Conservation (phyloP, 306 rosid species). For the Sophora flavescens region DNA sequence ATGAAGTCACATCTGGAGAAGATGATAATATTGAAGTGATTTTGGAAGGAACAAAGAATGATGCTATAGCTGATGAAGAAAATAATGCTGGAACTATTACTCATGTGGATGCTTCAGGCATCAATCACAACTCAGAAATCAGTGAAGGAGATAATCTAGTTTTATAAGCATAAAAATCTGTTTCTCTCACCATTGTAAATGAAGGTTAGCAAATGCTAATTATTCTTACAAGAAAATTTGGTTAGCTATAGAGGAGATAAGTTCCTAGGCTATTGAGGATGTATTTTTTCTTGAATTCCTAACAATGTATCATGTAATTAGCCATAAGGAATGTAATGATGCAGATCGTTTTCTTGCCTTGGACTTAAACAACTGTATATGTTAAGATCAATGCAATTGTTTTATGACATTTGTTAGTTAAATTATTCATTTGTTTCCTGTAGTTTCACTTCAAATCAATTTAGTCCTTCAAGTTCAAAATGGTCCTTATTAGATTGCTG, state of each 20-base stretch:
- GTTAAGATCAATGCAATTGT: conserved; percentile 18
- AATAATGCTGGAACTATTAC: conserved; percentile 4
- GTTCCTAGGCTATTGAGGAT: conserved; percentile 24
- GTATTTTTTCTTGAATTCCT: conserved; percentile 15
- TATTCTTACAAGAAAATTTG: neutral
- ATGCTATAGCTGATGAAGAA: conserved; percentile 14
- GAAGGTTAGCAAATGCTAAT: conserved; percentile 21
- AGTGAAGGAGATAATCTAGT: conserved; percentile 27
- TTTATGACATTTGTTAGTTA: neutral
- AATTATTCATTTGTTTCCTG: neutral
- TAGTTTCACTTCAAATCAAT: neutral
- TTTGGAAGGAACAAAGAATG: conserved; percentile 31
- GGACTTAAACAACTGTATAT: conserved; percentile 30
- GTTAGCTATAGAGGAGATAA: conserved; percentile 19
- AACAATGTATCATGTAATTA: conserved; percentile 10
- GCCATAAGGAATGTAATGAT: neutral
- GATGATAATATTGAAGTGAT: conserved; percentile 30
- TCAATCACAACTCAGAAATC: conserved; percentile 16
- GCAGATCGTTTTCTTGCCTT: conserved; percentile 34
- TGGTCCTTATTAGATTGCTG: neutral
- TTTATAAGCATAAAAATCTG: conserved; percentile 28
- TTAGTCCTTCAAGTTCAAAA: neutral
- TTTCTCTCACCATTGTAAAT: conserved; percentile 34
- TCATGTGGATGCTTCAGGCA: conserved; percentile 36
- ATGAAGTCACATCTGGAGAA: conserved; percentile 40